phyloP scores from a whole-genome alignment of 2,329 filamentous ascomycete species.

The Ustulina deusta region DNA sequence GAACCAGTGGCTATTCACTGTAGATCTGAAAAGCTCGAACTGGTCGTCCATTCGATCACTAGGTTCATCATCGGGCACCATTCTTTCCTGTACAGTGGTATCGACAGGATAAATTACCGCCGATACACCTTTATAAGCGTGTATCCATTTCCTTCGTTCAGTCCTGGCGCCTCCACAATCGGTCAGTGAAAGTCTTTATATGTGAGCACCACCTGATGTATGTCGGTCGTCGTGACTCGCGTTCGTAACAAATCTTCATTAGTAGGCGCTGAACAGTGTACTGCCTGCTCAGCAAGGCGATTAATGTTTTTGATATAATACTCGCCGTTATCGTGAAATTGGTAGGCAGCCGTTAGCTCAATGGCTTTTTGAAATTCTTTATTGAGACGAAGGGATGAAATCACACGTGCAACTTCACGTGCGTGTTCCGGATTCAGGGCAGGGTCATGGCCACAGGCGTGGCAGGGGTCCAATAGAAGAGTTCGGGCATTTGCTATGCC shows the following conservation, averaged over 20 bases:
- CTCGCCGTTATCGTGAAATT: constrained; percentile 19
- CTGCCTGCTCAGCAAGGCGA: constrained; percentile 13
- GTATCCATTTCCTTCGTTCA: constrained; percentile 32
- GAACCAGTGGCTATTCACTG: constrained; percentile 16
- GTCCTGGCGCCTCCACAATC: constrained; percentile 27
- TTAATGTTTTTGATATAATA: constrained; percentile 24
- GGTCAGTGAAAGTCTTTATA: constrained; percentile 3
- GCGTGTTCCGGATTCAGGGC: constrained; percentile 10
- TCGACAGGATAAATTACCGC: constrained; percentile 28
- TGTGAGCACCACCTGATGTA: constrained; percentile 6
- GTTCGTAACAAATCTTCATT: constrained; percentile 20
- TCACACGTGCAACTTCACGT: constrained; percentile 4
- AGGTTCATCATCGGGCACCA: constrained; percentile 1
- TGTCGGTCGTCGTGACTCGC: constrained; percentile 24
- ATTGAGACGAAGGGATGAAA: not conserved
- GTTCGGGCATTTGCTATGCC: not conserved
- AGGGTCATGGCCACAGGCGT: constrained; percentile 3
- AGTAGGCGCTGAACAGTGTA: not conserved
- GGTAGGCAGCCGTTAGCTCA: not conserved
- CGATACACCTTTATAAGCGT: constrained; percentile 11
- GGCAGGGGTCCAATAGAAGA: not conserved
- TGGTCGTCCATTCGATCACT: constrained; percentile 24
- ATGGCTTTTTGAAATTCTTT: not conserved
- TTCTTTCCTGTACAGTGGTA: constrained; percentile 15
- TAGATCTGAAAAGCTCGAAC: not conserved